Evolutionary conservation across 2,329 filamentous ascomycete species (phyloP).

Genomic region (Rasamsonia emersonii): DNA sequence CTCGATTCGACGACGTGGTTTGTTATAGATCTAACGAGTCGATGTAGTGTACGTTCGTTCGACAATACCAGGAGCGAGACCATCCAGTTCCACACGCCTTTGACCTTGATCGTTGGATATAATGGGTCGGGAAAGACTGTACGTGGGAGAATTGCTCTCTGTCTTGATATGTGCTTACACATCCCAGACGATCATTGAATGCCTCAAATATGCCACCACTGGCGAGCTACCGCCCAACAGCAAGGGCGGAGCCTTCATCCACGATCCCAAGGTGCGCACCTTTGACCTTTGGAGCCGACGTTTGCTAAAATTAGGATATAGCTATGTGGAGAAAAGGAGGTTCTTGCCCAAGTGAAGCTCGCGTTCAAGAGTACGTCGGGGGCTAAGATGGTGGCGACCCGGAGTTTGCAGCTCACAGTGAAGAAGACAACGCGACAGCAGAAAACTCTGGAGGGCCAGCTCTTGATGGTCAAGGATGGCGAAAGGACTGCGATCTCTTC

Average conservation of each 20-base stretch:
- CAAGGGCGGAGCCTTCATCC: slow-evolving; percentile 82
- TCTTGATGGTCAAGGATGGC: slow-evolving; percentile 68
- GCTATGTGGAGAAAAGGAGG: slow-evolving; percentile 77
- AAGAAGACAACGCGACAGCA: slow-evolving; percentile 69
- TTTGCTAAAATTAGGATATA: slow-evolving; percentile 21
- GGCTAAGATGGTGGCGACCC: slow-evolving; percentile 70
- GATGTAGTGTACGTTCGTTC: slow-evolving; percentile 69
- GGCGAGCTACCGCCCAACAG: slow-evolving; percentile 89
- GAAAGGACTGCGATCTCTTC: slow-evolving; percentile 73
- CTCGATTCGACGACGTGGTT: no score
- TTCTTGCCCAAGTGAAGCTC: slow-evolving; percentile 84
- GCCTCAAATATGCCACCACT: slow-evolving; percentile 94
- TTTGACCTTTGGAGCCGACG: not conserved
- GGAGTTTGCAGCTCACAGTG: slow-evolving; percentile 76
- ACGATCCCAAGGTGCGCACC: slow-evolving; percentile 71
- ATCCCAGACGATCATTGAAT: slow-evolving; percentile 84
- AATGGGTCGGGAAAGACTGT: slow-evolving; percentile 95
- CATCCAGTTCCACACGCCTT: slow-evolving; percentile 79
- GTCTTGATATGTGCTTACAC: not conserved
- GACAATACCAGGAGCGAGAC: slow-evolving; percentile 64
- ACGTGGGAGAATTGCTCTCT: slow-evolving; percentile 14
- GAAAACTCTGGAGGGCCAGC: slow-evolving; percentile 75
- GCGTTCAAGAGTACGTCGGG: slow-evolving; percentile 74
- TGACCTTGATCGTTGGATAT: slow-evolving; percentile 93
- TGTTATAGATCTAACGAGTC: slow-evolving; percentile 6